Conservation (phyloP, 129 eudicot genomes). For the Tanacetum coccineum region DNA sequence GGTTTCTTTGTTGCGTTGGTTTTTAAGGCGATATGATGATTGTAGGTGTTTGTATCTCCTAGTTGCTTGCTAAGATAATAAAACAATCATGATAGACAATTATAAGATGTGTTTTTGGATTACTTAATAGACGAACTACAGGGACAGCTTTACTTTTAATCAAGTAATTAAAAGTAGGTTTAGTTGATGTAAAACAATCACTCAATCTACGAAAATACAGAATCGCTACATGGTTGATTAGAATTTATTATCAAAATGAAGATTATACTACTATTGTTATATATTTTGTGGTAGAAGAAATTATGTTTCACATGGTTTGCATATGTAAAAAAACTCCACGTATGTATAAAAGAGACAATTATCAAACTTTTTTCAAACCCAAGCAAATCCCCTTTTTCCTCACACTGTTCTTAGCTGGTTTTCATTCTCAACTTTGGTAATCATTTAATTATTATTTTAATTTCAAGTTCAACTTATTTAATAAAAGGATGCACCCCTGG, state of each 20-base stretch:
- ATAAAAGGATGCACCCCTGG: slow-evolving; percentile 18
- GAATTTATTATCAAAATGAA: not conserved
- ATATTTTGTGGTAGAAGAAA: slow-evolving; percentile 1
- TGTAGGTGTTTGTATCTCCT: no score
- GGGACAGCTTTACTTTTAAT: no score
- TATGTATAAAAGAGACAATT: slow-evolving; percentile 35
- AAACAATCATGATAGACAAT: no score
- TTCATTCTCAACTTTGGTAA: slow-evolving; percentile 16
- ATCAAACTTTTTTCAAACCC: slow-evolving; percentile 43
- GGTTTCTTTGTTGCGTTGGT: no score
- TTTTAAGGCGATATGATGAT: no score
- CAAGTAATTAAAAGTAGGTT: no score
- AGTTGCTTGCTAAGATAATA: no score
- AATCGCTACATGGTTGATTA: no score
- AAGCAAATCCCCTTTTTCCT: slow-evolving; percentile 35
- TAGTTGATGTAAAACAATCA: no score
- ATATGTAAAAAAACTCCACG: slow-evolving; percentile 11
- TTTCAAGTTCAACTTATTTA: slow-evolving; percentile 10
- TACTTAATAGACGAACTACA: no score
- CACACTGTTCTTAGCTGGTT: slow-evolving; percentile 35
- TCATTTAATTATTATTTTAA: slow-evolving; percentile 2
- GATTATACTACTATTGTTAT: not conserved
- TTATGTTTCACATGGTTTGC: slow-evolving; percentile 29
- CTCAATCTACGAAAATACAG: no score
- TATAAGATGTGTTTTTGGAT: no score